Base-by-base conservation (phyloP, 441 rosid species). In the Dalechampia spathulata region DNA sequence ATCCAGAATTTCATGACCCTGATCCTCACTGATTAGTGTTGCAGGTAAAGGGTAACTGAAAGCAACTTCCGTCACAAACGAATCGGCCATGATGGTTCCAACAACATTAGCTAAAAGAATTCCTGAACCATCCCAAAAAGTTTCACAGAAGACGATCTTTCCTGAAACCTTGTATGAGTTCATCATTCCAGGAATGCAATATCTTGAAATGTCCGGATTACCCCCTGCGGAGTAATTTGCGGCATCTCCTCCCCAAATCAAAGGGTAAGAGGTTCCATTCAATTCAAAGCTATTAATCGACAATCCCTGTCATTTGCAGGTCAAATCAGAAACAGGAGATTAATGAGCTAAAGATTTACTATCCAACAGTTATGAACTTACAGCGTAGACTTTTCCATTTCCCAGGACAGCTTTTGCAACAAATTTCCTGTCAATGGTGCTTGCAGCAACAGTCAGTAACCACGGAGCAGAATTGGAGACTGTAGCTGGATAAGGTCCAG, bases 381-480 rank as follows among this genome's bases (percentile, higher is more conserved):
- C 96, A 74, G 70, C 75, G 64, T 76, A 61, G 46, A 80, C 72
- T 70, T 65, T 67, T 61, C 76, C 79, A 20, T 73, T 83, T 10
- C 94, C 96, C 10, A 90, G 72, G 5, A 82, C 70, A 57, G 81
- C 75, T 55, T 75, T 68, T 2, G 94, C 75, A 63, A 81, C 74
- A 5, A 90, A 90, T 65, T 79, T 80, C 57, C 96, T 69, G 66
- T 87, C 98, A 23, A 85, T 87, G 7, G 95, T 90, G 62, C 73
- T 82, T n/a, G 95, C 96, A 36, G 88, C 94, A 21, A 87, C 98
- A 0, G 98, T 85, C 72, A 90, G 36, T 25, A 78, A 64, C 98
- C 98, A 90, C 6, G 96, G 95, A n/a, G 90, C 86, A 7, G 58
- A 38, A 30, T 85, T 90, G 30, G 76, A 69, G 39, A 72, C 83